Conservation (phyloP, 2,329 filamentous ascomycete species). For the Fusarium udum region DNA sequence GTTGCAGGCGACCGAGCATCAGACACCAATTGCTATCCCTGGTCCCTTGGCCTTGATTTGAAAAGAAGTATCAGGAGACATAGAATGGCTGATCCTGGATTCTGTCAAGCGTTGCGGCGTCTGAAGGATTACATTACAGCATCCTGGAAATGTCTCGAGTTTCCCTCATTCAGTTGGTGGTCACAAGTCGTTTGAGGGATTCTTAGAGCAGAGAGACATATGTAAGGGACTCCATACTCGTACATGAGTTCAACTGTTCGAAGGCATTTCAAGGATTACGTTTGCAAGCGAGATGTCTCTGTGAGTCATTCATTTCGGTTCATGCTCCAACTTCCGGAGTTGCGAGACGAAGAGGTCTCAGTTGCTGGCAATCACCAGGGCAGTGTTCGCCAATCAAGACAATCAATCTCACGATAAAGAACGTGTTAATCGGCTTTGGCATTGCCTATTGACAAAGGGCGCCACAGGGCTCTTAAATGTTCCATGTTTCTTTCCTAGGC, state of each 20-base stretch:
- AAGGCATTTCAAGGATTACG: background rate
- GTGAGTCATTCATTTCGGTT: background rate
- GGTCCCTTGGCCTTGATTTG: background rate
- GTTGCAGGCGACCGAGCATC: background rate
- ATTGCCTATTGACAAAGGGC: background rate
- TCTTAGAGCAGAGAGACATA: background rate
- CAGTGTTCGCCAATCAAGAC: background rate
- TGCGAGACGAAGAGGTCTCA: background rate
- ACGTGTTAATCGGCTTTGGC: background rate
- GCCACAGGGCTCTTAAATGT: background rate
- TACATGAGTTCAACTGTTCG: background rate
- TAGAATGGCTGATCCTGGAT: background rate
- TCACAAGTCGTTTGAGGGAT: background rate
- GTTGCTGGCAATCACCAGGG: background rate
- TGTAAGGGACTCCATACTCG: background rate
- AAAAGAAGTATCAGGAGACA: background rate
- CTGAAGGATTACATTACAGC: background rate
- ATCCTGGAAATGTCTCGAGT: background rate
- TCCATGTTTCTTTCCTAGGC: slow-evolving; percentile 2
- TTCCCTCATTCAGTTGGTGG: background rate
- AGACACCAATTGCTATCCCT: background rate
- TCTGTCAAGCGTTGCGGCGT: background rate
- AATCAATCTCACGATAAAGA: background rate
- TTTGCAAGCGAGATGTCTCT: background rate
- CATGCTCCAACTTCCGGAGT: background rate